Conservation (phyloP, 2,329 filamentous ascomycete genomes). For the Monosporascus ibericus region DNA sequence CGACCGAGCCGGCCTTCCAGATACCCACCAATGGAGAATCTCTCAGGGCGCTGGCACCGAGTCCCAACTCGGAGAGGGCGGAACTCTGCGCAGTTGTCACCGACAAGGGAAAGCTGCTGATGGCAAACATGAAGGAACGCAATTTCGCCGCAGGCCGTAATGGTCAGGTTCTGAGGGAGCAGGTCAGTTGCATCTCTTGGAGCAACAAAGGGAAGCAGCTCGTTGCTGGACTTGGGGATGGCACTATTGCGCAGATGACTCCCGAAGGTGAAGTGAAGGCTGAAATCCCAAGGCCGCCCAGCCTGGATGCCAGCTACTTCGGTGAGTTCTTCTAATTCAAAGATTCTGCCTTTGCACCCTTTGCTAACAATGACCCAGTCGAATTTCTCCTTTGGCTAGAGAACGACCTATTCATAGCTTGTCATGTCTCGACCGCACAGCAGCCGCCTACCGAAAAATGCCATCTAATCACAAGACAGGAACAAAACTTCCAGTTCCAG, state of each 20-base stretch:
- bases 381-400: conserved; percentile 83
- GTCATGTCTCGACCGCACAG: conserved; percentile 64
- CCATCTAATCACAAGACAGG: conserved; percentile 68
- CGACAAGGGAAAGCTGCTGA: conserved; percentile 69
- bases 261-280: conserved; percentile 72
- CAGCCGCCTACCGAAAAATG: conserved; percentile 62
- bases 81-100: conserved; percentile 78
- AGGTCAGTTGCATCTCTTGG: conserved; percentile 83
- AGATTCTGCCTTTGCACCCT: neutral
- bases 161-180: conserved; percentile 59
- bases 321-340: conserved; percentile 41
- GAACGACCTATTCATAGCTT: conserved; percentile 74
- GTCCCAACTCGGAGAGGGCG: conserved; percentile 67
- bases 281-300: conserved; percentile 70
- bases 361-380: conserved; percentile 42
- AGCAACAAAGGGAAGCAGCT: conserved; percentile 91
- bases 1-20: conserved; percentile 64
- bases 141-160: conserved; percentile 51
- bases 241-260: conserved; percentile 76
- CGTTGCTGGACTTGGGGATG: conserved; percentile 77
- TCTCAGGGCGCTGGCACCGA: conserved; percentile 70
- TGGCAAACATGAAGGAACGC: conserved; percentile 71
- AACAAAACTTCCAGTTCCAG: conserved; percentile 62
- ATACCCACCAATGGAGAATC: conserved; percentile 69
- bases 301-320: conserved; percentile 56